Base-by-base conservation (phyloP, 2,329 filamentous ascomycete genomes). In the Davidsoniella eucalypti region DNA sequence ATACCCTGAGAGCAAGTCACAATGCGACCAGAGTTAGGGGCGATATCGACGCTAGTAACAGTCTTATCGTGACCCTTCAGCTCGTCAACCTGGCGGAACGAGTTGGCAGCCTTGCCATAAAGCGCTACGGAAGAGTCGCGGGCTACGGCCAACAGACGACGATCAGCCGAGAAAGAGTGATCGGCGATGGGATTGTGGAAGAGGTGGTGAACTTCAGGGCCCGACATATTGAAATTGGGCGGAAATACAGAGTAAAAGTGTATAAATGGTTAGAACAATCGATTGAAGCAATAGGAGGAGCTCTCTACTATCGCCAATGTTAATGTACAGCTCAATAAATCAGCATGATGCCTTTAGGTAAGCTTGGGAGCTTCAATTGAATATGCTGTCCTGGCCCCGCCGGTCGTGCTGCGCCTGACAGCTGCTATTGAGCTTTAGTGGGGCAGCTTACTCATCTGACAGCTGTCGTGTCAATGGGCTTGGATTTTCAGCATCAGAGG, bases 171-270 rank as follows among this genome's bases (percentile, higher is more conserved):
- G 77, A 98, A 98, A 52, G 90, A 95, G 68, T 98, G 92, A 72
- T 98, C 92, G 57, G 87, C 86, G 62, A 98, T 95, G 55, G 90
- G 87, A 59, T 83, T 80, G 70, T 96, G 87, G 71, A 98, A 98
- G 57, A 98, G 82, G 62, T 96, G 88, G 69, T 96, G 87, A 53
- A 94, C 84, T 73, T 96, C 86, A 56, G 88, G 86, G 54, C 82
- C 65, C 50, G 85, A 73, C 90, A 96, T 96, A 14, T 9, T 48
- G 17, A 36, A 42, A 44, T 44, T 17, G 10, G 29, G 21, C 17
- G 55, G 49, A 49, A 16, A 48, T 46, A 49, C 36, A 53, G 54
- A 37, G 9, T 47, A 23, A 45, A 71, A 36, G n/a, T 7, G 14
- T 16, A 26, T 7, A 21, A 40, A 37, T 40, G 36, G 18, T 16